phyloP scores from a whole-genome alignment of 1,284 basidiomycete genomes.

The Irpex sp. region DNA sequence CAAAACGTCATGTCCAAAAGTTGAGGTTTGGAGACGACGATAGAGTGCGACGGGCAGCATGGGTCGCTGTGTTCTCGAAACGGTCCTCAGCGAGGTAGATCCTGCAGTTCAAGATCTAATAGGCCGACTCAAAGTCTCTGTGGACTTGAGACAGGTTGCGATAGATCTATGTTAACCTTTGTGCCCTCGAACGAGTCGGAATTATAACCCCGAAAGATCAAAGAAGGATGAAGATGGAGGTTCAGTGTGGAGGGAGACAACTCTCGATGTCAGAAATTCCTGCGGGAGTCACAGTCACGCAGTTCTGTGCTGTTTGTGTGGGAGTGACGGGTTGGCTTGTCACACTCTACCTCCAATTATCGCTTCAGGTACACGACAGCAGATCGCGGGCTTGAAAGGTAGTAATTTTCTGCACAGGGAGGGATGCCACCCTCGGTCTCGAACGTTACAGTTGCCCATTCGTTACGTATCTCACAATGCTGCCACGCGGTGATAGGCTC shows the following conservation, averaged over 20 bases:
- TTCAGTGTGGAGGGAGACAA: slow-evolving; percentile 3
- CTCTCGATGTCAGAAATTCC: not conserved
- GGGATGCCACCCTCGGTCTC: not conserved
- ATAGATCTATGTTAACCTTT: slow-evolving; percentile 25
- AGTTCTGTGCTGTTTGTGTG: not conserved
- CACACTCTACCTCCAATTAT: no score
- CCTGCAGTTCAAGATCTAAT: slow-evolving; percentile 12
- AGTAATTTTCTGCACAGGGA: not conserved
- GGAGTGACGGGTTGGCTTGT: not conserved
- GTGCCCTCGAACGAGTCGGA: slow-evolving; percentile 25
- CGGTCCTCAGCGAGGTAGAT: slow-evolving; percentile 7
- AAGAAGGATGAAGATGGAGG: slow-evolving; percentile 12
- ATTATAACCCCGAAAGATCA: slow-evolving; percentile 19
- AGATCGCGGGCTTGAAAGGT: no score
- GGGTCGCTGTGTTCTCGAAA: slow-evolving; percentile 14
- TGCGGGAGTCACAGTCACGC: slow-evolving; percentile 2
- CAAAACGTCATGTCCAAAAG: slow-evolving; percentile 17
- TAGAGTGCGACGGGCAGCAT: slow-evolving; percentile 3
- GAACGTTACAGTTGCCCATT: not conserved
- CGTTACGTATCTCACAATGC: not conserved
- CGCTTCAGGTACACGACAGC: no score
- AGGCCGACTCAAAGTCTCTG: slow-evolving; percentile 5
- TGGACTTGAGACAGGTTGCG: slow-evolving; percentile 11
- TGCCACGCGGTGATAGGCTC: not conserved
- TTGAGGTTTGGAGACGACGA: not conserved